phyloP scores from a whole-genome alignment of 345 rosid genomes.

The Gynandropsis gynandra region DNA sequence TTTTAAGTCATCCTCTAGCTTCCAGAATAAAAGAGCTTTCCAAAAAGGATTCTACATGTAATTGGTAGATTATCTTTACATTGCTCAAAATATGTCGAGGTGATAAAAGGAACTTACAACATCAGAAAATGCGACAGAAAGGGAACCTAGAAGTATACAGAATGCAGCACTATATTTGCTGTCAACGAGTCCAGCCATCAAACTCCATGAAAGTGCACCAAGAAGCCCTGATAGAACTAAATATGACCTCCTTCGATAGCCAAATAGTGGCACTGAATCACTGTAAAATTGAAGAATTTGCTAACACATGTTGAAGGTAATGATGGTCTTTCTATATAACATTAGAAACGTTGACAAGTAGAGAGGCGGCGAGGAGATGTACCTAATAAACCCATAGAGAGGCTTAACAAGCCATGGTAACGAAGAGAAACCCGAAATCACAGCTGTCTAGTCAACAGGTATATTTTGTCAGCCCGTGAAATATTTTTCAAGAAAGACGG shows the following conservation, averaged over 20 bases:
- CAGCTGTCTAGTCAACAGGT: slow-evolving; percentile 86
- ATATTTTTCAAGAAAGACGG: slow-evolving; percentile 4
- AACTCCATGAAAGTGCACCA: slow-evolving; percentile 93
- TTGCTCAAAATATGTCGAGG: neutral
- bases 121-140: slow-evolving; percentile 96
- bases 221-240: slow-evolving; percentile 91
- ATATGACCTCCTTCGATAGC: slow-evolving; percentile 94
- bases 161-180: slow-evolving; percentile 77
- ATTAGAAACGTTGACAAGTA: neutral
- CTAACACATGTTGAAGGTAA: neutral
- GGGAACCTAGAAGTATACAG: slow-evolving; percentile 86
- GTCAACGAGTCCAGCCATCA: slow-evolving; percentile 87
- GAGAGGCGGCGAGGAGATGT: slow-evolving; percentile 10
- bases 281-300: slow-evolving; percentile 34
- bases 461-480: slow-evolving; percentile 42
- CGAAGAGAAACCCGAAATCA: slow-evolving; percentile 82
- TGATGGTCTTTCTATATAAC: neutral
- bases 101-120: slow-evolving; percentile 47
- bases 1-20: no score
- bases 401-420: slow-evolving; percentile 98
- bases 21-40: no score
- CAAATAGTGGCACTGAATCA: slow-evolving; percentile 87
- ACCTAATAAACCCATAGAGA: slow-evolving; percentile 92
- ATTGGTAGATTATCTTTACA: no score
- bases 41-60: no score